These are phyloP conservation scores for Strobilomyces confusus DNA, from an alignment of 768 basidiomycete genomes.

Conservation along the genomic window DNA sequence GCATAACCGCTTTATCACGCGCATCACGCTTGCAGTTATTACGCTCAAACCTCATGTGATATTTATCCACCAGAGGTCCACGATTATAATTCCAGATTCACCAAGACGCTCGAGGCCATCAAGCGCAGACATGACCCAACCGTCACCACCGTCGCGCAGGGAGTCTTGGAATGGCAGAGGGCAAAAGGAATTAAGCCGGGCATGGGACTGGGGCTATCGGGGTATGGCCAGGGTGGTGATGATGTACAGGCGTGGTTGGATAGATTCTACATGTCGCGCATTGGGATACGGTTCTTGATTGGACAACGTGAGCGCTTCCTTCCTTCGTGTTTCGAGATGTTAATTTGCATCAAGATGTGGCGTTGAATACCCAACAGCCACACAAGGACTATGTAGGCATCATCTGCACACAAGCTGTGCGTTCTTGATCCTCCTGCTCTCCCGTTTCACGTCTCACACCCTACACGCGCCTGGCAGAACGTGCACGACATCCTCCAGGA, in stretches of 20 bases:
- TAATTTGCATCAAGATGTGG: slow-evolving; percentile 63
- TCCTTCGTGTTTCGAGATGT: neutral
- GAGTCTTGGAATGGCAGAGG: slow-evolving; percentile 94
- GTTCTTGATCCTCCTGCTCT: slow-evolving; percentile 27
- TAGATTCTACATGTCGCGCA: slow-evolving; percentile 93
- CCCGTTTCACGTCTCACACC: neutral
- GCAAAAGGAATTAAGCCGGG: slow-evolving; percentile 31
- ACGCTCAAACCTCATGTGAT: slow-evolving; percentile 66
- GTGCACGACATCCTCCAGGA: slow-evolving; percentile 98
- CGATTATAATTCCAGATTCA: slow-evolving; percentile 92
- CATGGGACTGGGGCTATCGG: slow-evolving; percentile 25
- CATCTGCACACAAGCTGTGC: slow-evolving; percentile 87
- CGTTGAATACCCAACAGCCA: slow-evolving; percentile 86
- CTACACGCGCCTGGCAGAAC: slow-evolving; percentile 52
- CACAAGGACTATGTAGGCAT: slow-evolving; percentile 95
- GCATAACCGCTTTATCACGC: slow-evolving; percentile 1
- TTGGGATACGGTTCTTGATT: slow-evolving; percentile 94
- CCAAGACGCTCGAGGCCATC: slow-evolving; percentile 79
- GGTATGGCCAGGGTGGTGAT: slow-evolving; percentile 62
- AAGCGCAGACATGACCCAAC: slow-evolving; percentile 96
- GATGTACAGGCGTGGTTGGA: slow-evolving; percentile 96
- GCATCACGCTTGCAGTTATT: slow-evolving; percentile 55
- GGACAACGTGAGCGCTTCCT: slow-evolving; percentile 72
- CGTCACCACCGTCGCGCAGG: slow-evolving; percentile 94
- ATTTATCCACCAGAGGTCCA: slow-evolving; percentile 90